A percentile compares a stretch with the other conserved stretches of the same genome.
phyloP scores from a whole-genome alignment of 2,329 filamentous ascomycete genomes.

The Aureobasidium melanogenum region DNA sequence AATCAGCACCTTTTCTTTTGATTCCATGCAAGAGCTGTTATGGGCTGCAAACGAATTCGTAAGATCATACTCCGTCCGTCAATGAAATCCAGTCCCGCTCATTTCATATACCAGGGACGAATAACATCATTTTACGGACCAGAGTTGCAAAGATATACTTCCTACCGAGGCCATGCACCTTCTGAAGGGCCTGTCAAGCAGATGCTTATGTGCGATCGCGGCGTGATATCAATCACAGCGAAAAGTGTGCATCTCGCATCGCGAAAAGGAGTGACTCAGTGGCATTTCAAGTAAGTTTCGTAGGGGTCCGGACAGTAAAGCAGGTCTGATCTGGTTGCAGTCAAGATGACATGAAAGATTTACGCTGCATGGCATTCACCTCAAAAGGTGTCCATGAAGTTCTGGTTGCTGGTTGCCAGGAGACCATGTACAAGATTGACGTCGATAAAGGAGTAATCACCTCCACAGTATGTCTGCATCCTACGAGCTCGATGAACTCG shows the following conservation, averaged over 20 bases:
- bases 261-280: slow-evolving; percentile 72
- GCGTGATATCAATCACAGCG: slow-evolving; percentile 75
- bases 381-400: slow-evolving; percentile 77
- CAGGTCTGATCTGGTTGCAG: slow-evolving; percentile 30
- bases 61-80: slow-evolving; percentile 27
- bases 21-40: slow-evolving; percentile 77
- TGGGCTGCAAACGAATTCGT: slow-evolving; percentile 92
- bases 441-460: slow-evolving; percentile 45
- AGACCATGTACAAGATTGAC: slow-evolving; percentile 70
- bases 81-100: neutral
- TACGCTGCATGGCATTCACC: slow-evolving; percentile 93
- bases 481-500: too few relatives aligned
- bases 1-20: slow-evolving; percentile 77
- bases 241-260: slow-evolving; percentile 83
- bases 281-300: slow-evolving; percentile 65
- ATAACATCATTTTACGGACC: slow-evolving; percentile 81
- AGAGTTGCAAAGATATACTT: slow-evolving; percentile 82
- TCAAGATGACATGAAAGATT: slow-evolving; percentile 68
- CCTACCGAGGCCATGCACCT: slow-evolving; percentile 65
- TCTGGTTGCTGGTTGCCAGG: slow-evolving; percentile 78
- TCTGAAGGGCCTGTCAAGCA: slow-evolving; percentile 73
- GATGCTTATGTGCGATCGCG: slow-evolving; percentile 82
- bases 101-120: slow-evolving; percentile 55
- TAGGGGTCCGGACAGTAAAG: too few relatives aligned
- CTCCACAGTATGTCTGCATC: slow-evolving; percentile 28